Base-by-base conservation (phyloP, 2,329 filamentous ascomycete genomes). In the Dendrostoma leiphaemia region DNA sequence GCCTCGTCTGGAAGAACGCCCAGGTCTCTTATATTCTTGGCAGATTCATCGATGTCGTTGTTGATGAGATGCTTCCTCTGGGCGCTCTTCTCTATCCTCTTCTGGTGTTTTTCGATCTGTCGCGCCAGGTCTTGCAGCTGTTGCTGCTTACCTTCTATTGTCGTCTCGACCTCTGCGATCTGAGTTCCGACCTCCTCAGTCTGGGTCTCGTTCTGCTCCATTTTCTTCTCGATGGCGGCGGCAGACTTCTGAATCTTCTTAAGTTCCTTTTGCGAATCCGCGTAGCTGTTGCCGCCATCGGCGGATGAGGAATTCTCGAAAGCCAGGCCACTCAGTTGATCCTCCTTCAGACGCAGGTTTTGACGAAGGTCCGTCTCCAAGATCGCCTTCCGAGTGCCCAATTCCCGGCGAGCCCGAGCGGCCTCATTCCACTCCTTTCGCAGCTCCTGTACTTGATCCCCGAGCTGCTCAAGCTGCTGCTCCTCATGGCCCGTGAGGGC, bases 1-100 rank as follows among this genome's bases (percentile, higher is more conserved):
- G 93, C 91, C 64, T 97, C 92, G 59, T 97, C 92, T 0, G 94
- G 93, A 15, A 99, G 79, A 17, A 96, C 92, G 61, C 94, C 94
- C 6, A 99, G 79, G 61, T 96, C 91, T 44, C 93, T 88, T 63
- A 99, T 97, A 60, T 92, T 93, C 66, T 91, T 88, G 57, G 86
- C 86, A 59, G 89, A 90, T 64, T 96, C 91, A 3, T 85, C 83
- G 19, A 90, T 86, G 67, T 91, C 88, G 45, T 86, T 82, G 15
- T 84, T 88, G 58, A 95, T 77, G 3, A 91, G 80, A 12, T 91
- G 89, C 68, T 93, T 94, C 71, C 91, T 91, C 63, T 92, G 89
- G 66, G 96, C 88, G 61, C 87, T 91, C 77, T 93, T 96, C 68
- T 97, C 92, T 78, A 97, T 90, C 46, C 83, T 83, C 71, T 92